phyloP scores from a whole-genome alignment of 148 eudicot genomes.

The Persicaria tinctoria region DNA sequence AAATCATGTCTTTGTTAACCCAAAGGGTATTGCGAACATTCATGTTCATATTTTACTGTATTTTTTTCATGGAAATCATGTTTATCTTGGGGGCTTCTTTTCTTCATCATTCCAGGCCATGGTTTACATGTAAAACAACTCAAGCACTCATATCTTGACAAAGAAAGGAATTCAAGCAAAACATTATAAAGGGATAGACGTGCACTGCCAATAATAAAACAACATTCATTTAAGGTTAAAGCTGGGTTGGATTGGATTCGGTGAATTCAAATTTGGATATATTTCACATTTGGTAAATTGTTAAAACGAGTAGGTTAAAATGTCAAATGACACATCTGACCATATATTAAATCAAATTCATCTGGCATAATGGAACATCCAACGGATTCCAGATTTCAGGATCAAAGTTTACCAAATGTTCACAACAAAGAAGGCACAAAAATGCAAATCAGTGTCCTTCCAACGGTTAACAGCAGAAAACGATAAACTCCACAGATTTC shows the following conservation, averaged over 20 bases:
- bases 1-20: neutral
- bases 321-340: neutral
- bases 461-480: too few species aligned
- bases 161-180: too few species aligned
- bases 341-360: too few species aligned
- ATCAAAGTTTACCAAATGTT: neutral
- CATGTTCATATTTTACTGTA: neutral
- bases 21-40: neutral
- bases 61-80: neutral
- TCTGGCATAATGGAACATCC: too few species aligned
- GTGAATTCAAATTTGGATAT: neutral
- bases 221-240: too few species aligned
- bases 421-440: neutral
- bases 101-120: too few species aligned
- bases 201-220: too few species aligned
- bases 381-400: too few species aligned
- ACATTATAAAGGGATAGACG: too few species aligned
- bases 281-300: too few species aligned
- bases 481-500: neutral
- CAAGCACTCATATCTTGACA: too few species aligned
- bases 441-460: too few species aligned
- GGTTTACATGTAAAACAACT: neutral
- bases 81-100: neutral
- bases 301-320: neutral
- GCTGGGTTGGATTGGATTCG: neutral